Evolutionary conservation across 1,139 yeast genomes (phyloP), one percentile per base, ranked within the genome.

Genomic region (Magnusiomyces suaveolens): DNA sequence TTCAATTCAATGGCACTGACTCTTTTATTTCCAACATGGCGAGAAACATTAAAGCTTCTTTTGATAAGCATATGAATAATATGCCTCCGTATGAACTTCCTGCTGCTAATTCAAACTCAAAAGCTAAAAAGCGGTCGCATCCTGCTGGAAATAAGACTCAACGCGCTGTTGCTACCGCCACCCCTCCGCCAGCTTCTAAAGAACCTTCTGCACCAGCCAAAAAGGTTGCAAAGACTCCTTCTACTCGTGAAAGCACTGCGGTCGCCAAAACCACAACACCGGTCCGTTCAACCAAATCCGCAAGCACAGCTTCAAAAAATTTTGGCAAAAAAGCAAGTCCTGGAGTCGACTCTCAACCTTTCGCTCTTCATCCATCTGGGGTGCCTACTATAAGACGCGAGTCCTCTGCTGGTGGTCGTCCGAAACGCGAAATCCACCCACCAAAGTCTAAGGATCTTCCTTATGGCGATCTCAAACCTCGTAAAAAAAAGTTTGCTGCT

Each of bases 381-480:
- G 73, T 78, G 32, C 83, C 80, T 44, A 75, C 68, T 57, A 78
- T 78, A 59, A 78, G 95, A 65, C 77, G 95, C 56, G 88, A 81
- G 52, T 74, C 80, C 3, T 71, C 77, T 18, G 76, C 76, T 2
- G 79, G 75, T 50, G 83, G 83, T 46, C 79, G 98, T 61, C 97
- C 98, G 48, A 90, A 90, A 72, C 81, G 99, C 62, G 95, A 89
- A 63, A 88, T 92, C 52, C 97, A 90, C 66, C 98, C 98, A 2
- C 98, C 98, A 54, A 85, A 87, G 65, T 87, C 96, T 21, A 88
- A 88, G 67, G 97, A 92, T 68, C 80, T 90, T 68, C 95, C 96
- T 2, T 88, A 88, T 64, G 69, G 70, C 36, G 96, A 88, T 66
- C 61, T 65, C 56, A 81, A 94, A 67, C 98, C 97, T 50, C 81